Percentiles rank a stretch among this genome's conserved stretches.
Conservation (phyloP, 768 basidiomycete species). For the Dentipellis fragilis region DNA sequence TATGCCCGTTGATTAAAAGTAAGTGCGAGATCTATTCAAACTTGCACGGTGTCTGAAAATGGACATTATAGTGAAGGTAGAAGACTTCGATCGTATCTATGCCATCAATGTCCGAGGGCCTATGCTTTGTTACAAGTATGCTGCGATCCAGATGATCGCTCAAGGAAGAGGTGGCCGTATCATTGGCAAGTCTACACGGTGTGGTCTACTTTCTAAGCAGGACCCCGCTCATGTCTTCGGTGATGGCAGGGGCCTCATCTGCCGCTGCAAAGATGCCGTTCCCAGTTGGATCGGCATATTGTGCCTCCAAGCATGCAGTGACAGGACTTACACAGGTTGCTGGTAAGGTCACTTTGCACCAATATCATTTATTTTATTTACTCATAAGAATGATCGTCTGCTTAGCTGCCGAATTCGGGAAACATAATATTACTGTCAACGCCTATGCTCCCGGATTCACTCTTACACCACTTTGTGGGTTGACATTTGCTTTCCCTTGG, state of each 20-base stretch:
- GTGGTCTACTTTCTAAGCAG: too few species aligned
- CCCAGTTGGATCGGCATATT: too few species aligned
- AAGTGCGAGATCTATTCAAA: background rate
- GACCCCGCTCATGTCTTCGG: background rate
- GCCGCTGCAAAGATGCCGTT: too few species aligned
- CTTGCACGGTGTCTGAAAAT: background rate
- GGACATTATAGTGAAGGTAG: too few species aligned
- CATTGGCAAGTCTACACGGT: too few species aligned
- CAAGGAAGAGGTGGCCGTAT: constrained; percentile 7
- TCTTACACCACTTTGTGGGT: too few species aligned
- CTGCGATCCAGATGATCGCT: constrained; percentile 10
- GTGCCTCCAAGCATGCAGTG: too few species aligned
- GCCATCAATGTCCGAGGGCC: background rate
- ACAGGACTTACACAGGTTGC: too few species aligned
- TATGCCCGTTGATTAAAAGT: background rate
- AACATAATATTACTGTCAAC: background rate
- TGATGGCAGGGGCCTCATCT: background rate
- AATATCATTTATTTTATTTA: too few species aligned
- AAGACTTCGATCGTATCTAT: background rate
- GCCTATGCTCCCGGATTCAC: background rate
- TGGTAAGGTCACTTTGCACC: too few species aligned
- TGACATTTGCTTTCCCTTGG: background rate
- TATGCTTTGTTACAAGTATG: constrained; percentile 7
- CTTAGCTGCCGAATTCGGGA: background rate
- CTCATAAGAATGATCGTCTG: too few species aligned